These are phyloP conservation scores for Achlya hypogyna DNA, from an alignment of 352 stramenopile species.

Conservation along the genomic window DNA sequence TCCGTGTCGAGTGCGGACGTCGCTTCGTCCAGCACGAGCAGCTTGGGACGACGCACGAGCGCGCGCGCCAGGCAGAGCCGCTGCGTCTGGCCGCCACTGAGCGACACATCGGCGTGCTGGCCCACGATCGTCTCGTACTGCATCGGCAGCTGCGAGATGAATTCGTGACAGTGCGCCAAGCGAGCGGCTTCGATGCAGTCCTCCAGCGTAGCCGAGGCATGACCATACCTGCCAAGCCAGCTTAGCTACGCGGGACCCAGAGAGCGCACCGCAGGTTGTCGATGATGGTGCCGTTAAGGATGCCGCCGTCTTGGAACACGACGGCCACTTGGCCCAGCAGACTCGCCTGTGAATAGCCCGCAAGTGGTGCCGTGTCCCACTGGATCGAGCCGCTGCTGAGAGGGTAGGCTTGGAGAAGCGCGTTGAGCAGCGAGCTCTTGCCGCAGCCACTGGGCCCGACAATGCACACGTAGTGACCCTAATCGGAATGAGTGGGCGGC, in stretches of 20 bases:
- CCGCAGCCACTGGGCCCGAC: constrained; percentile 13
- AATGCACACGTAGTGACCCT: constrained; percentile 14
- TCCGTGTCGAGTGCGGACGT: constrained; percentile 11
- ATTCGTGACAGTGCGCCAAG: constrained; percentile 9
- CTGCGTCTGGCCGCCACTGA: constrained; percentile 19
- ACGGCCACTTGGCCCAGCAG: constrained; percentile 1
- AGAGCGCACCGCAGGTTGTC: constrained; percentile 13
- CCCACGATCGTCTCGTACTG: constrained; percentile 10
- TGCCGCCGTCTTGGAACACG: constrained; percentile 14
- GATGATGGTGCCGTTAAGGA: constrained; percentile 19
- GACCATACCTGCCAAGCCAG: constrained; percentile 2
- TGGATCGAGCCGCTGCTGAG: not conserved
- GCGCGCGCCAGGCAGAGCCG: constrained; percentile 18
- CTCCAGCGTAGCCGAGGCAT: not conserved
- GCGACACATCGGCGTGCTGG: constrained; percentile 12
- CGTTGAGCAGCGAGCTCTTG: constrained; percentile 16
- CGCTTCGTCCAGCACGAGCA: constrained; percentile 16
- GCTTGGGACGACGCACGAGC: constrained; percentile 24
- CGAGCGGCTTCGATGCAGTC: constrained; percentile 15
- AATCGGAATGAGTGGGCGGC: not conserved
- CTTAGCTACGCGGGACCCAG: not conserved
- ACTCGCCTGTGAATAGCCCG: not conserved
- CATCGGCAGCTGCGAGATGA: constrained; percentile 7
- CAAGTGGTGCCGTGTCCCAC: not conserved
- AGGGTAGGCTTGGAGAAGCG: not conserved